These are phyloP conservation scores for Marchantia paleacea DNA, from an alignment of 225 moss, liverwort and hornwort genomes.

Conservation along the genomic window DNA sequence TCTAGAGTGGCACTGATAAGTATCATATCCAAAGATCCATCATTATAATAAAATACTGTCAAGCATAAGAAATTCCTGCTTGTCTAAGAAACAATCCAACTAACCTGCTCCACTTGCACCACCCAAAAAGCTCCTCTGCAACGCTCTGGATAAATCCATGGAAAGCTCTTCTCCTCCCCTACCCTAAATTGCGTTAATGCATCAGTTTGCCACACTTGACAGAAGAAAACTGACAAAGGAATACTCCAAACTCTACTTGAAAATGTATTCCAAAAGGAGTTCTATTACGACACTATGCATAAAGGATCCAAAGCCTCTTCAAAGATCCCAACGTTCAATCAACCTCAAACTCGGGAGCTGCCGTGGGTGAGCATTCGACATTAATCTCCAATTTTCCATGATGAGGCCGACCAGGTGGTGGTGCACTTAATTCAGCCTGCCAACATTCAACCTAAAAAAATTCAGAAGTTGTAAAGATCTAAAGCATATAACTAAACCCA, in stretches of 20 bases:
- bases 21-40: background rate
- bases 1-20: no score
- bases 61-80: background rate
- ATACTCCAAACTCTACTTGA: background rate
- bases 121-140: conserved; percentile 83
- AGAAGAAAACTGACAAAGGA: background rate
- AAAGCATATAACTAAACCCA: background rate
- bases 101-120: conserved; percentile 87
- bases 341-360: conserved; percentile 88
- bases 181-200: conserved; percentile 42
- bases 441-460: background rate
- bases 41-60: background rate
- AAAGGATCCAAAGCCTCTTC: no score
- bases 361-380: conserved; percentile 88
- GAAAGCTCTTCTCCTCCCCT: conserved; percentile 97
- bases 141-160: conserved; percentile 77
- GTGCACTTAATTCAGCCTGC: conserved; percentile 91
- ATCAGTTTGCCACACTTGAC: background rate
- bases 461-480: no score
- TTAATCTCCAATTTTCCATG: conserved; percentile 81
- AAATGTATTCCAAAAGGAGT: no score
- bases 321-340: background rate
- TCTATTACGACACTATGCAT: no score
- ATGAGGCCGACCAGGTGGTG: conserved; percentile 65
- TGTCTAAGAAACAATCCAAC: background rate